Conservation (phyloP, 1,284 basidiomycete species). For the Heterobasidion occidentale region DNA sequence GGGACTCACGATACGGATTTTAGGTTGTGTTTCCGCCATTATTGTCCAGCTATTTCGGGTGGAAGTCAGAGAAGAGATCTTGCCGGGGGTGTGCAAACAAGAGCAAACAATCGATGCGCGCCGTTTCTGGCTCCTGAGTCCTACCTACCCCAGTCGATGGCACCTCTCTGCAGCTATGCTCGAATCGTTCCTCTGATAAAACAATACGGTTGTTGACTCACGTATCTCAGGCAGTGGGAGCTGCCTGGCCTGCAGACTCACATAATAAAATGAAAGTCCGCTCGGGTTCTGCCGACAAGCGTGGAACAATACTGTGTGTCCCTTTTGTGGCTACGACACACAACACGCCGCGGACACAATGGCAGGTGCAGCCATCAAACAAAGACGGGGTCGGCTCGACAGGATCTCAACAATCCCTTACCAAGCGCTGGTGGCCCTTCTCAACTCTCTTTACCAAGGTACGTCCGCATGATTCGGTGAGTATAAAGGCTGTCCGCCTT, state of each 20-base stretch:
- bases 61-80: background rate
- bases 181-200: background rate
- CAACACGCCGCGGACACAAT: constrained; percentile 6
- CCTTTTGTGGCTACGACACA: constrained; percentile 6
- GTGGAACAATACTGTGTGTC: constrained; percentile 7
- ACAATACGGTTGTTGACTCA: too few relatives aligned
- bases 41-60: background rate
- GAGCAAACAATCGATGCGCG: background rate
- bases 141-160: background rate
- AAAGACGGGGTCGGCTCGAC: background rate
- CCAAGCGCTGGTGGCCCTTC: background rate
- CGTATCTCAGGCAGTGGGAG: too few relatives aligned
- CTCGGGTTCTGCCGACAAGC: background rate
- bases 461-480: background rate
- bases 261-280: too few relatives aligned
- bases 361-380: background rate
- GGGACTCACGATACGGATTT: constrained; percentile 10
- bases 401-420: too few relatives aligned
- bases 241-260: too few relatives aligned
- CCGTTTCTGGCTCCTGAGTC: too few relatives aligned
- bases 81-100: background rate
- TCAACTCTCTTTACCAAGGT: constrained; percentile 20
- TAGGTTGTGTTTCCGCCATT: constrained; percentile 8
- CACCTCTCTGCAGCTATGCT: background rate
- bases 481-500: constrained; percentile 4